Evolutionary conservation across 805 yeast species (phyloP).

Genomic region (Schizosaccharomyces pombe): DNA sequence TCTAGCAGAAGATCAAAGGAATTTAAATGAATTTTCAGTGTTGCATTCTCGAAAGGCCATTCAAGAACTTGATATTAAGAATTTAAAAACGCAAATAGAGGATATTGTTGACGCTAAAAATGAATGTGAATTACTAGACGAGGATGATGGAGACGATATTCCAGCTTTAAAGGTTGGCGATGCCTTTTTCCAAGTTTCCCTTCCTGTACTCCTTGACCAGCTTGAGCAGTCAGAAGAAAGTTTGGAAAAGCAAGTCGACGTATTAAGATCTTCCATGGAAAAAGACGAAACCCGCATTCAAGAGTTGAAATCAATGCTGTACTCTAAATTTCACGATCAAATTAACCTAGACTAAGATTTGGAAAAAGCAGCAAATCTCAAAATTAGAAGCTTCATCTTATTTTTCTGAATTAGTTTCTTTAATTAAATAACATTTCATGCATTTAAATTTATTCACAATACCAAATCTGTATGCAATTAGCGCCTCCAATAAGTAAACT

Average conservation of each 20-base stretch:
- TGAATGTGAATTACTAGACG: background rate
- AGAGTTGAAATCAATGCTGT: background rate
- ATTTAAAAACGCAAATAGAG: background rate
- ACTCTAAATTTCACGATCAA: background rate
- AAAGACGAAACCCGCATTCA: background rate
- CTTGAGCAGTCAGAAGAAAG: background rate
- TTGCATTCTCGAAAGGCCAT: background rate
- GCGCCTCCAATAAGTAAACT: too few relatives aligned
- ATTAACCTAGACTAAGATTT: background rate
- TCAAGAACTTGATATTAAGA: background rate
- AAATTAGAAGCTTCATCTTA: background rate
- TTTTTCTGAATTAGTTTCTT: too few relatives aligned
- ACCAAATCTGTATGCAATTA: too few relatives aligned
- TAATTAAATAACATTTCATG: too few relatives aligned
- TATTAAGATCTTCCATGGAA: background rate
- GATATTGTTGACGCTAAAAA: slow-evolving; percentile 1
- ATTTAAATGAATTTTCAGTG: background rate
- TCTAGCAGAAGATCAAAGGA: background rate
- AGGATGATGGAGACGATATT: background rate
- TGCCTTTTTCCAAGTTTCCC: background rate
- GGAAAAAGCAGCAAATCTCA: background rate
- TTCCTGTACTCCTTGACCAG: background rate
- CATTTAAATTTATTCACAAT: too few relatives aligned
- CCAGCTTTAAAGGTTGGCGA: background rate
- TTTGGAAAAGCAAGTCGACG: background rate